These are phyloP conservation scores for Phytophthora capsici DNA, from an alignment of 352 stramenopile genomes.

Conservation along the genomic window DNA sequence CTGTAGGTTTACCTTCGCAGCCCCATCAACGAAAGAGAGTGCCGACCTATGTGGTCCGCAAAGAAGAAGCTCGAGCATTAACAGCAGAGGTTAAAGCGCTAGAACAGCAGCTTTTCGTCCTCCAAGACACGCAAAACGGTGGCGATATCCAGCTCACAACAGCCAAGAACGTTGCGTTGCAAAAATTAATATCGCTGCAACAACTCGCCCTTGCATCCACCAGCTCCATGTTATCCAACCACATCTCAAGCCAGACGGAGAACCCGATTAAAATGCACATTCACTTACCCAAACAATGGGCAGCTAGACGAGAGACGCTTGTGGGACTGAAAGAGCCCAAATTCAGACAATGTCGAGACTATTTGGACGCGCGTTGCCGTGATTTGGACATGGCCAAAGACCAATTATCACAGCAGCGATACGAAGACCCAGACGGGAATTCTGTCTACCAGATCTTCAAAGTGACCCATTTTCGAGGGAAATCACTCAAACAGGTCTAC, in stretches of 20 bases:
- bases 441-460: constrained; percentile 33
- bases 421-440: constrained; percentile 13
- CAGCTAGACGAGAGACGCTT: constrained; percentile 30
- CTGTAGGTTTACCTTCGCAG: not conserved
- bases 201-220: not conserved
- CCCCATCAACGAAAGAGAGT: constrained; percentile 13
- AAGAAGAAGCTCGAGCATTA: constrained; percentile 11
- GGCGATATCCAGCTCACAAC: not conserved
- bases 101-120: constrained; percentile 5
- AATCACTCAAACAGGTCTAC: constrained; percentile 46
- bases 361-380: constrained; percentile 35
- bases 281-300: constrained; percentile 20
- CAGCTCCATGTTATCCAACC: not conserved
- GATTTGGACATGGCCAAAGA: constrained; percentile 38
- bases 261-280: constrained; percentile 16
- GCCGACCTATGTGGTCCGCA: constrained; percentile 18
- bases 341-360: constrained; percentile 28
- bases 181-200: no score
- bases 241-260: not conserved
- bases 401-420: constrained; percentile 14
- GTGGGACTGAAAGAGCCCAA: constrained; percentile 31
- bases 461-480: constrained; percentile 38
- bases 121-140: constrained; percentile 7
- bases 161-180: not conserved
- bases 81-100: constrained; percentile 5